Conservation (phyloP, 2,329 filamentous ascomycete species). For the Colletotrichum sp. region DNA sequence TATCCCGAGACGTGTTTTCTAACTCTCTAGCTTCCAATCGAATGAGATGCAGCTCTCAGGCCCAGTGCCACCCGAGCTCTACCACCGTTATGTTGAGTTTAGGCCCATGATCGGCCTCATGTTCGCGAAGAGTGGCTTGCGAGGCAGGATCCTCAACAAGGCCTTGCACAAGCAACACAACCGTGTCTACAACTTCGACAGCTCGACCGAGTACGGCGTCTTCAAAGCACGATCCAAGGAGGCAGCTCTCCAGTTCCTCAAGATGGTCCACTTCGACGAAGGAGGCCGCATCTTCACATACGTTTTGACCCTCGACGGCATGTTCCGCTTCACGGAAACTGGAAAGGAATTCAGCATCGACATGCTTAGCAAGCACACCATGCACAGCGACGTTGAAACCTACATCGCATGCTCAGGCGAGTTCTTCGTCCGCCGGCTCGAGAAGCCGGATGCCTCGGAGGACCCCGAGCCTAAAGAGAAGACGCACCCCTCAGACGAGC, state of each 20-base stretch:
- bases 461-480: slow-evolving; percentile 47
- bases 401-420: slow-evolving; percentile 94
- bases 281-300: slow-evolving; percentile 91
- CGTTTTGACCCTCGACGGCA: slow-evolving; percentile 84
- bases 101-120: slow-evolving; percentile 87
- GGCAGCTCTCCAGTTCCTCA: slow-evolving; percentile 80
- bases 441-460: slow-evolving; percentile 49
- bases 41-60: slow-evolving; percentile 88
- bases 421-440: slow-evolving; percentile 82
- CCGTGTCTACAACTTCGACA: slow-evolving; percentile 88
- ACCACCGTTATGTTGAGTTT: slow-evolving; percentile 94
- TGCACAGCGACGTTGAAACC: slow-evolving; percentile 91
- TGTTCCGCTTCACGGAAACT: slow-evolving; percentile 92
- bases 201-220: slow-evolving; percentile 72
- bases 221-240: slow-evolving; percentile 72
- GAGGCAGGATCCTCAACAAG: slow-evolving; percentile 81
- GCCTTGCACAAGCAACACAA: slow-evolving; percentile 89
- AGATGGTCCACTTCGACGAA: slow-evolving; percentile 85
- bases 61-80: slow-evolving; percentile 79
- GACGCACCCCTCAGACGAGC: slow-evolving; percentile 57
- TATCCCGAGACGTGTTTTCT: neutral
- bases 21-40: slow-evolving; percentile 76
- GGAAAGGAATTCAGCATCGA: slow-evolving; percentile 96
- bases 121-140: slow-evolving; percentile 80
- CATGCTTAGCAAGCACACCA: slow-evolving; percentile 91